Conservation (phyloP, 2,329 filamentous ascomycete species). For the Phaeosphaeria sp. region DNA sequence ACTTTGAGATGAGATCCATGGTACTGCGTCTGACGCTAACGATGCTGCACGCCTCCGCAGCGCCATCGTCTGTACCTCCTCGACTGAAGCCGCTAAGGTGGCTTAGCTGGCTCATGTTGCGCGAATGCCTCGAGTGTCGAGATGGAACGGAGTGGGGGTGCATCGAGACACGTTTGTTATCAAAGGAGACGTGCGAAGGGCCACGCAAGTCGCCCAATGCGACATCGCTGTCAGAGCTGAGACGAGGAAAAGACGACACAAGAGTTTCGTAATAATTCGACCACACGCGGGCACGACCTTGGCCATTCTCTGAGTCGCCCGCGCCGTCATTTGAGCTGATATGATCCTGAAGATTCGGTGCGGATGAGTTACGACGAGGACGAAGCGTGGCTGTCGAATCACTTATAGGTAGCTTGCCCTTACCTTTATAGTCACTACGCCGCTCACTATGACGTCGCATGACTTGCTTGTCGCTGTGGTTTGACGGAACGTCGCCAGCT, state of each 20-base stretch:
- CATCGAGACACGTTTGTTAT: slow-evolving; percentile 20
- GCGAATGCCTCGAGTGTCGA: slow-evolving; percentile 20
- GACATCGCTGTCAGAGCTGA: slow-evolving; percentile 25
- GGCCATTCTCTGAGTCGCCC: slow-evolving; percentile 8
- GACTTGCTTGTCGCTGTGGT: background rate
- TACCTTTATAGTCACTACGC: slow-evolving; percentile 11
- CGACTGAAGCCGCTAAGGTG: slow-evolving; percentile 24
- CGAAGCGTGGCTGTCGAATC: slow-evolving; percentile 36
- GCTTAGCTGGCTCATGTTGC: slow-evolving; percentile 30
- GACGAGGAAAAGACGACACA: slow-evolving; percentile 32
- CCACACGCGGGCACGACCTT: slow-evolving; percentile 39
- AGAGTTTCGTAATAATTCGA: slow-evolving; percentile 46
- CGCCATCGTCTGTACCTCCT: slow-evolving; percentile 22
- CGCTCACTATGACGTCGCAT: slow-evolving; percentile 1
- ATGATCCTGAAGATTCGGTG: slow-evolving; percentile 22
- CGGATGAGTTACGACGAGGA: slow-evolving; percentile 29
- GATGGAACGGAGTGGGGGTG: slow-evolving; percentile 21
- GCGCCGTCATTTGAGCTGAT: slow-evolving; percentile 16
- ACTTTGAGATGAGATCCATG: slow-evolving; percentile 48
- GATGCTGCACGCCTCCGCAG: slow-evolving; percentile 32
- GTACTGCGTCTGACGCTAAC: slow-evolving; percentile 49
- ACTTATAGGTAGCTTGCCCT: slow-evolving; percentile 18
- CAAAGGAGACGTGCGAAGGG: slow-evolving; percentile 23
- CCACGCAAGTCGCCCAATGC: slow-evolving; percentile 22
- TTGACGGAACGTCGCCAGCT: slow-evolving; percentile 4